Evolutionary conservation across 73 alveolate species (phyloP).

Genomic region (Stentor roeselii): DNA sequence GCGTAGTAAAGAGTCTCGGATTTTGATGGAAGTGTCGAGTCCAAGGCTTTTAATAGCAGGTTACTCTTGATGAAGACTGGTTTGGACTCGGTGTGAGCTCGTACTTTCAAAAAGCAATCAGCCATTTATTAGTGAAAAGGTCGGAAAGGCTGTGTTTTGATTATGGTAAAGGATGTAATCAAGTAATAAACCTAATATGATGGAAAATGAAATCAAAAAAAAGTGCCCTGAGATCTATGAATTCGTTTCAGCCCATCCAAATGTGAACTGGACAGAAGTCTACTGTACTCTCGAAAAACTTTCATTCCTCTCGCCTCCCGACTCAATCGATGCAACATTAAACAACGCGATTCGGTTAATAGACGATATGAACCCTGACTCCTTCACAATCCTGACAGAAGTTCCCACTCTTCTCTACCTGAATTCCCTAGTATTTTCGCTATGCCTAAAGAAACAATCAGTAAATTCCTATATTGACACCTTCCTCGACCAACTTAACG

Average conservation of each 20-base stretch:
- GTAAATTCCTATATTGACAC: neutral
- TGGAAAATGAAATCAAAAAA: neutral
- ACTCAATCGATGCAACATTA: neutral
- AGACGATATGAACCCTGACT: neutral
- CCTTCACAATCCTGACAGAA: neutral
- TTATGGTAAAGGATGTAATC: too few species aligned
- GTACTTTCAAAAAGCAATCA: slow-evolving; percentile 6
- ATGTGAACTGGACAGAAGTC: neutral
- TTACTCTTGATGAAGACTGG: slow-evolving; percentile 17
- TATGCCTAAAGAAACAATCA: neutral
- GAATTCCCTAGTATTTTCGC: neutral
- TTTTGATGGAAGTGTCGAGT: neutral
- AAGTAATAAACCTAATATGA: too few species aligned
- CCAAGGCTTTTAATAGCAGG: slow-evolving; percentile 12
- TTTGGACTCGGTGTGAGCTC: slow-evolving; percentile 19
- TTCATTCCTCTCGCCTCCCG: neutral
- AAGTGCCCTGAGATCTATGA: neutral
- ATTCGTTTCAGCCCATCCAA: neutral
- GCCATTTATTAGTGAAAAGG: too few species aligned
- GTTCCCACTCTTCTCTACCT: neutral
- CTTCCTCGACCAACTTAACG: neutral
- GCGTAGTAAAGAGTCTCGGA: slow-evolving; percentile 7
- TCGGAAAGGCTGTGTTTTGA: too few species aligned
- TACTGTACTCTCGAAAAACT: neutral
- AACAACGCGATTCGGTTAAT: neutral